Percentiles rank a stretch among this genome's conserved stretches.
Conservation (phyloP, 805 yeast species). For the Scheffersomyces lignosus region DNA sequence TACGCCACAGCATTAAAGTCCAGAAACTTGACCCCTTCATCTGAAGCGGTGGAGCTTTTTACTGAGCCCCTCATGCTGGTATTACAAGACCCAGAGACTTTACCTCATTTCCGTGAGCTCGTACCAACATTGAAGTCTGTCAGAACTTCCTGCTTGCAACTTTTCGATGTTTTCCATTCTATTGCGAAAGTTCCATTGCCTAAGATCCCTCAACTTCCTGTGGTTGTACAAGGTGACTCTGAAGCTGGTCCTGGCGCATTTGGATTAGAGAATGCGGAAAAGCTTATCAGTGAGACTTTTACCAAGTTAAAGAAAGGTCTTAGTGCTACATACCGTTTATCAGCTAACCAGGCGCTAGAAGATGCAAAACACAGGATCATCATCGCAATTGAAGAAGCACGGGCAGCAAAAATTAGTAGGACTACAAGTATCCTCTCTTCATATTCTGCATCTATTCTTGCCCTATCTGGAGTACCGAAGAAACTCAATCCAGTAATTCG, state of each 20-base stretch:
- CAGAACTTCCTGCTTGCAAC: constrained; percentile 82
- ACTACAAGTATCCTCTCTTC: constrained; percentile 65
- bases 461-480: constrained; percentile 69
- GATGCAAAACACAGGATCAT: constrained; percentile 72
- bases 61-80: constrained; percentile 29
- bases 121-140: constrained; percentile 84
- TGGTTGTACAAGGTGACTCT: constrained; percentile 89
- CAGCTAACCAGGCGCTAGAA: constrained; percentile 70
- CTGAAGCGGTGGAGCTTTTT: constrained; percentile 20
- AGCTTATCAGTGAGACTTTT: constrained; percentile 61
- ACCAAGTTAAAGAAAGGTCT: constrained; percentile 62
- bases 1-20: constrained; percentile 44
- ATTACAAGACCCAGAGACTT: constrained; percentile 41
- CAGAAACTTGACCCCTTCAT: constrained; percentile 13
- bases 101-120: constrained; percentile 74
- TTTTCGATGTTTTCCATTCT: constrained; percentile 75
- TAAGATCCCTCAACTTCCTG: constrained; percentile 79
- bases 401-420: constrained; percentile 49
- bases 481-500: constrained; percentile 88
- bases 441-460: constrained; percentile 71
- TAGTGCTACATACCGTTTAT: constrained; percentile 67
- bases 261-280: constrained; percentile 73
- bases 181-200: constrained; percentile 70
- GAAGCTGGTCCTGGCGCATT: constrained; percentile 96
- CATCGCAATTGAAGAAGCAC: constrained; percentile 69